A percentile compares a stretch with the other conserved stretches of the same genome.
Evolutionary conservation across 2,329 filamentous ascomycete genomes (phyloP).

Genomic region (Aspergillus novoparasiticus): DNA sequence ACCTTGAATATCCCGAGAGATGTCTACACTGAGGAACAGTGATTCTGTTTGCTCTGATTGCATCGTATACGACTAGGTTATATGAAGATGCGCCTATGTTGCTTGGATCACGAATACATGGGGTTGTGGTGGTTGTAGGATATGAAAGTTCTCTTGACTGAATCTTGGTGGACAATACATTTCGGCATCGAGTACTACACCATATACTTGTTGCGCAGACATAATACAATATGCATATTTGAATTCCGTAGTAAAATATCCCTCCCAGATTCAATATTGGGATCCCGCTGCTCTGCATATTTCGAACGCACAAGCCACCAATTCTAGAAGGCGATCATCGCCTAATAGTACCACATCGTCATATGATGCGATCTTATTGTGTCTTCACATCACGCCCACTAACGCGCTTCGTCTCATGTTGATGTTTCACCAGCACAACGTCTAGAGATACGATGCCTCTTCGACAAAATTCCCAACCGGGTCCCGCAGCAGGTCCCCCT

Average conservation of each 20-base stretch:
- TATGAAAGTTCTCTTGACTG: not conserved
- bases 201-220: constrained; percentile 16
- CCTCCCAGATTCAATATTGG: too few relatives aligned
- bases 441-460: not conserved
- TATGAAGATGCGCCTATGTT: not conserved
- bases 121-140: constrained; percentile 5
- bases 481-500: not conserved
- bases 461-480: not conserved
- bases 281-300: not conserved
- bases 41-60: constrained; percentile 17
- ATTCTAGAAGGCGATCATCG: not conserved
- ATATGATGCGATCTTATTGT: not conserved
- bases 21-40: constrained; percentile 35
- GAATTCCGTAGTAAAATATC: not conserved
- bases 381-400: not conserved
- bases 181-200: constrained; percentile 16
- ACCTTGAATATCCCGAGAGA: constrained; percentile 61
- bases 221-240: constrained; percentile 3
- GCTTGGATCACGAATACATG: not conserved
- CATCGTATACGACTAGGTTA: not conserved
- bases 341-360: not conserved
- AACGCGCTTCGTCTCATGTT: not conserved
- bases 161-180: not conserved
- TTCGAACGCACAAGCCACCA: not conserved
- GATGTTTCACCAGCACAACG: not conserved